Evolutionary conservation across 148 eudicot genomes (phyloP).

Genomic region (Arctostaphylos glauca): DNA sequence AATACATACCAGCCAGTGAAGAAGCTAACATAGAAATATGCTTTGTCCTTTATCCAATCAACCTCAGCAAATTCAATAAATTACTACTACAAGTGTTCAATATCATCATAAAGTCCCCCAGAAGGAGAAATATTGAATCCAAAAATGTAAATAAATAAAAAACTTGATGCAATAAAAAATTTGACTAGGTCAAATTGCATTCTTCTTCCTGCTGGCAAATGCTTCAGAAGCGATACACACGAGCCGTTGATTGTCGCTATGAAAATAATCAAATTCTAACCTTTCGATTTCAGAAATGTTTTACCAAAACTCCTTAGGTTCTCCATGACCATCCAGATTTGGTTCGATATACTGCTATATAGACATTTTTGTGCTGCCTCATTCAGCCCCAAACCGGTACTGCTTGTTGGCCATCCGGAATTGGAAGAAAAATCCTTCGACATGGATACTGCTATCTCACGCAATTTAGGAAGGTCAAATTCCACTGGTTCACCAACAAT

Average conservation of each 20-base stretch:
- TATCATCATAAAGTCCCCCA: neutral
- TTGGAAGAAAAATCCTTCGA: constrained; percentile 40
- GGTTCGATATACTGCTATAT: constrained; percentile 67
- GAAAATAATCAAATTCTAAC: constrained; percentile 5
- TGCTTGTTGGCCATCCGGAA: constrained; percentile 61
- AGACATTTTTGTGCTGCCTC: constrained; percentile 76
- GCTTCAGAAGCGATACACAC: neutral
- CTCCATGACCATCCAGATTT: constrained; percentile 69
- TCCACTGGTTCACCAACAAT: constrained; percentile 78
- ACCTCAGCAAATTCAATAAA: neutral
- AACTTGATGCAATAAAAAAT: no score
- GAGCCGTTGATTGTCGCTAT: neutral
- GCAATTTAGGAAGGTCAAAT: constrained; percentile 68
- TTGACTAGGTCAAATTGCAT: no score
- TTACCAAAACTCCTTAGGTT: constrained; percentile 45
- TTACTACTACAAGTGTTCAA: neutral
- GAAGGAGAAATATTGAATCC: no score
- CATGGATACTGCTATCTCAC: constrained; percentile 41
- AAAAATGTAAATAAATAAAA: no score
- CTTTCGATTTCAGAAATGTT: constrained; percentile 19
- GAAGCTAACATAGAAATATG: neutral
- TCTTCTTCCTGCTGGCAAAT: constrained; percentile 4
- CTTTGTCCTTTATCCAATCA: neutral
- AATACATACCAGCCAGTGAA: neutral
- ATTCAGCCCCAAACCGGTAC: constrained; percentile 44